Conservation (phyloP, 2,329 filamentous ascomycete genomes). For the Monilinia vaccinii-corymbosi region DNA sequence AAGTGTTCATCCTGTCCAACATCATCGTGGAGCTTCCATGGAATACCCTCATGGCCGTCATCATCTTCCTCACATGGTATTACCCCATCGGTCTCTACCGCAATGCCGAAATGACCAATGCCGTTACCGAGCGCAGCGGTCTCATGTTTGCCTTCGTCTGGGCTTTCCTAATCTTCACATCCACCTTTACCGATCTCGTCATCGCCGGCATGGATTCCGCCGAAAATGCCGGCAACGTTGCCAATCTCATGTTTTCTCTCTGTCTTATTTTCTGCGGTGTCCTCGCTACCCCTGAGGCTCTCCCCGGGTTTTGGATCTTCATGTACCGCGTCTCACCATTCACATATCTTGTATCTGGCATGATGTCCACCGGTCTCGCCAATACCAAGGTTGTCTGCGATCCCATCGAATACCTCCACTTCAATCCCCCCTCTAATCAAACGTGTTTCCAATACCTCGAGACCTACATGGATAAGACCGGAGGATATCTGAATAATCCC, state of each 20-base stretch:
- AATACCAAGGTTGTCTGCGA: slow-evolving; percentile 59
- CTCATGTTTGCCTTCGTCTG: slow-evolving; percentile 73
- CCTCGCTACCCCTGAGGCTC: slow-evolving; percentile 49
- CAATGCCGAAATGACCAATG: slow-evolving; percentile 55
- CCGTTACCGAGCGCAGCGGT: slow-evolving; percentile 58
- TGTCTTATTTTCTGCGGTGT: slow-evolving; percentile 71
- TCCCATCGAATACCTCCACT: slow-evolving; percentile 57
- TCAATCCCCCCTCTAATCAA: slow-evolving; percentile 49
- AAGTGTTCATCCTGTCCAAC: slow-evolving; percentile 59
- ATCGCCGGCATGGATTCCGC: slow-evolving; percentile 69
- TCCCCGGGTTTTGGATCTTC: slow-evolving; percentile 76
- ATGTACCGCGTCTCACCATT: slow-evolving; percentile 80
- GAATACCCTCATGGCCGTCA: slow-evolving; percentile 61
- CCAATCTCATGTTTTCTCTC: slow-evolving; percentile 66
- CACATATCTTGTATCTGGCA: slow-evolving; percentile 68
- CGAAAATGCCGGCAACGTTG: slow-evolving; percentile 67
- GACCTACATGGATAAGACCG: slow-evolving; percentile 38
- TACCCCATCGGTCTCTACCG: slow-evolving; percentile 66
- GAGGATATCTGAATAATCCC: slow-evolving; percentile 46
- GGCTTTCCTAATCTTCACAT: slow-evolving; percentile 70
- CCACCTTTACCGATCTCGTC: slow-evolving; percentile 70
- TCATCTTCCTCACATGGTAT: slow-evolving; percentile 78
- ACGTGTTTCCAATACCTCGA: slow-evolving; percentile 53
- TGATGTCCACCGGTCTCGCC: slow-evolving; percentile 62
- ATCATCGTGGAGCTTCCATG: slow-evolving; percentile 81